Evolutionary conservation across 768 basidiomycete species (phyloP).

Genomic region (Saitozyma sp.): DNA sequence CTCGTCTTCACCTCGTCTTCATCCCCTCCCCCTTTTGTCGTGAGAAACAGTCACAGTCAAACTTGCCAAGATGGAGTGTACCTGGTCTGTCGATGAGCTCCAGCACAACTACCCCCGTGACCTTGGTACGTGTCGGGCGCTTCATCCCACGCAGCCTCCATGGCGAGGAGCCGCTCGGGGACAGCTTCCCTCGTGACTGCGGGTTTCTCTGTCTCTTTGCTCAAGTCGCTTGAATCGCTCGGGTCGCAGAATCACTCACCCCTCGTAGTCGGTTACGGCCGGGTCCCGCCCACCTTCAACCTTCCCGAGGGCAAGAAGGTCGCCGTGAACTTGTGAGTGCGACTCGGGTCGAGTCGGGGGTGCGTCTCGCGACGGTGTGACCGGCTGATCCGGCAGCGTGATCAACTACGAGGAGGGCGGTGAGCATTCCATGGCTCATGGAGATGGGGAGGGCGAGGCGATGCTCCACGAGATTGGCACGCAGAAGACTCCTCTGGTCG

Average conservation of each 20-base stretch:
- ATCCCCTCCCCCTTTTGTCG: neutral
- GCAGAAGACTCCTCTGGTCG: slow-evolving; percentile 12
- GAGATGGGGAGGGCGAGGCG: slow-evolving; percentile 12
- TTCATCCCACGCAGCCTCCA: neutral
- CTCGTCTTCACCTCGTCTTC: slow-evolving; percentile 1
- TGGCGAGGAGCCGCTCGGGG: neutral
- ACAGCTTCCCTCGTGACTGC: too few relatives aligned
- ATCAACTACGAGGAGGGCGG: slow-evolving; percentile 20
- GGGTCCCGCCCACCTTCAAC: slow-evolving; percentile 15
- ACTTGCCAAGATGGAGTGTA: neutral
- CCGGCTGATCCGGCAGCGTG: slow-evolving; percentile 2
- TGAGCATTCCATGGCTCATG: slow-evolving; percentile 14
- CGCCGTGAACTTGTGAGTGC: slow-evolving; percentile 13
- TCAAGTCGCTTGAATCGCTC: neutral
- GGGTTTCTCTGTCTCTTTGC: too few relatives aligned
- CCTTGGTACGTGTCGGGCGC: slow-evolving; percentile 4
- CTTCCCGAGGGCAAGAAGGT: slow-evolving; percentile 16
- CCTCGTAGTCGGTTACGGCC: slow-evolving; percentile 12
- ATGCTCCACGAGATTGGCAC: slow-evolving; percentile 18
- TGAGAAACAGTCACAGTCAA: slow-evolving; percentile 5
- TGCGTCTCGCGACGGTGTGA: neutral
- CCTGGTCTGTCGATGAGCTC: slow-evolving; percentile 11
- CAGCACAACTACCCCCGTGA: slow-evolving; percentile 9
- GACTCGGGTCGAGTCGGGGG: neutral
- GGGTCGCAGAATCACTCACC: slow-evolving; percentile 1